Evolutionary conservation across 179 eudicot genomes (phyloP).

Genomic region (Heliamphora pulchella): DNA sequence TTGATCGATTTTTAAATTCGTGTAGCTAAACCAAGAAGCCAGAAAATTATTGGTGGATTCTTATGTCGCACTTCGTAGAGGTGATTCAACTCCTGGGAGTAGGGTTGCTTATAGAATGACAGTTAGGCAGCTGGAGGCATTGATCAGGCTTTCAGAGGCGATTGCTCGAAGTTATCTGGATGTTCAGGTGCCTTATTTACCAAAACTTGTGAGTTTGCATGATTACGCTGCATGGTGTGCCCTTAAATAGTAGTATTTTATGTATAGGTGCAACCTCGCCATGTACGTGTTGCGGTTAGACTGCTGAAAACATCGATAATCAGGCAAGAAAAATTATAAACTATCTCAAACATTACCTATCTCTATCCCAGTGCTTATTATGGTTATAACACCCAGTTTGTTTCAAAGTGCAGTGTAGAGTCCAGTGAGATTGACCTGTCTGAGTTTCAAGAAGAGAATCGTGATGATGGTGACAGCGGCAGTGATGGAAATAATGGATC

Average conservation of each 20-base stretch:
- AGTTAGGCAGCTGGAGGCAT: constrained; percentile 94
- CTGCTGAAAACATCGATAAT: constrained; percentile 87
- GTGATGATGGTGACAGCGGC: constrained; percentile 31
- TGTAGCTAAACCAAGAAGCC: constrained; percentile 76
- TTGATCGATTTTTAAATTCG: constrained; percentile 13
- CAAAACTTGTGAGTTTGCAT: background rate
- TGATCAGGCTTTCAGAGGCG: constrained; percentile 89
- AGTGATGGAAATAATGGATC: constrained; percentile 28
- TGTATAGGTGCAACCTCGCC: constrained; percentile 63
- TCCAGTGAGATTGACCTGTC: constrained; percentile 88
- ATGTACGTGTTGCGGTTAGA: constrained; percentile 74
- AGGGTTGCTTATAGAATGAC: constrained; percentile 99
- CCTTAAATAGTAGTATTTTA: constrained; percentile 6
- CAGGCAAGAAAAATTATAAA: constrained; percentile 38
- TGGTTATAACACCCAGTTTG: background rate
- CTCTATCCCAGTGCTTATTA: background rate
- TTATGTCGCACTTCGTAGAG: constrained; percentile 79
- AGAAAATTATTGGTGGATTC: constrained; percentile 77
- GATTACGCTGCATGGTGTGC: background rate
- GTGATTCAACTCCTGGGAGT: constrained; percentile 85
- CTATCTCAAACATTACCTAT: background rate
- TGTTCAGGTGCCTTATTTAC: constrained; percentile 39
- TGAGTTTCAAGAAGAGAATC: constrained; percentile 71
- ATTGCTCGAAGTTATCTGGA: constrained; percentile 78
- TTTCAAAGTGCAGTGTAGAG: constrained; percentile 66